A percentile compares a stretch with the other conserved stretches of the same genome.
phyloP scores from a whole-genome alignment of 2,329 filamentous ascomycete species.

The Fonsecaea monophora region DNA sequence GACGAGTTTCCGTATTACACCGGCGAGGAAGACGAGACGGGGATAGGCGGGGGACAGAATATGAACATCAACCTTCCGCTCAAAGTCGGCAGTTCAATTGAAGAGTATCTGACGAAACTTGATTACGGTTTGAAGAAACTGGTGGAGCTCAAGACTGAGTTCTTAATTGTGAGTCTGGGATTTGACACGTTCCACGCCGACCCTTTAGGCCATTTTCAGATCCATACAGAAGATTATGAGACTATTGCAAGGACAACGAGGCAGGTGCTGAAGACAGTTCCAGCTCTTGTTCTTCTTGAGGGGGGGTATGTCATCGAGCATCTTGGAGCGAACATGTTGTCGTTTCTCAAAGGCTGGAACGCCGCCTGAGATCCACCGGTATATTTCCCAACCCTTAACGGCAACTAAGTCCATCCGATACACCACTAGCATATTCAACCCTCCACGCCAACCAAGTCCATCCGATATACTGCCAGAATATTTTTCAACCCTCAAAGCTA shows the following conservation, averaged over 20 bases:
- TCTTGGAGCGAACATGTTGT: constrained; percentile 38
- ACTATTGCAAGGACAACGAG: constrained; percentile 35
- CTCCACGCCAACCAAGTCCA: not conserved
- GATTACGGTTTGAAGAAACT: constrained; percentile 30
- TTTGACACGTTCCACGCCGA: constrained; percentile 41
- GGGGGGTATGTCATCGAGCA: constrained; percentile 41
- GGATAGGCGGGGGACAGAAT: constrained; percentile 26
- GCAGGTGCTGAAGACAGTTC: constrained; percentile 26
- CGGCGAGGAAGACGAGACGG: constrained; percentile 33
- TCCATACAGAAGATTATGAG: constrained; percentile 39
- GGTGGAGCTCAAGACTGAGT: constrained; percentile 30
- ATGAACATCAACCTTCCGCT: constrained; percentile 40
- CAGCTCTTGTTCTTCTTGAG: constrained; percentile 38
- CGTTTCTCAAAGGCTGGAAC: constrained; percentile 39
- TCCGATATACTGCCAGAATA: too few species aligned
- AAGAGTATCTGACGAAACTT: constrained; percentile 36
- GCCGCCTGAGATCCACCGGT: constrained; percentile 10
- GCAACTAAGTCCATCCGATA: not conserved
- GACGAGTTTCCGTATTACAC: constrained; percentile 46
- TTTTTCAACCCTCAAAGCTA: not conserved
- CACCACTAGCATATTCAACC: not conserved
- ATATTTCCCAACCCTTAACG: not conserved
- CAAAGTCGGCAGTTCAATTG: constrained; percentile 31
- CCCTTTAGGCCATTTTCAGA: constrained; percentile 39
- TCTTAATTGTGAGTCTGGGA: constrained; percentile 39